A percentile compares a stretch with the other conserved stretches of the same genome.
These are phyloP conservation scores for Suhomyces anneliseae DNA, from an alignment of 1,139 yeast genomes.

Conservation along the genomic window DNA sequence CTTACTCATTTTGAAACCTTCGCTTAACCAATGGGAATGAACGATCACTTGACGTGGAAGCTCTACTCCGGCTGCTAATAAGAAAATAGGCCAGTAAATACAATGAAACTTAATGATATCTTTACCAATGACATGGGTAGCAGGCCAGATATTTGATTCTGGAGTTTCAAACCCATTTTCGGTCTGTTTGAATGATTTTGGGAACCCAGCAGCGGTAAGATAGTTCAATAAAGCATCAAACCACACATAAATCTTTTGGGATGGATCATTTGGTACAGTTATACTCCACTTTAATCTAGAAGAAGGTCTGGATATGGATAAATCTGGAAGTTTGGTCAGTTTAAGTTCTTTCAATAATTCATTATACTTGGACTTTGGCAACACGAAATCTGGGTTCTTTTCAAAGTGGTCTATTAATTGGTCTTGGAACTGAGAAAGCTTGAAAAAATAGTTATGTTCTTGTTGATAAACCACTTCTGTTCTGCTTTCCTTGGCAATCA, in stretches of 20 bases:
- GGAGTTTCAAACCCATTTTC: conserved; percentile 3
- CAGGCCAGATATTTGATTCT: conserved; percentile 47
- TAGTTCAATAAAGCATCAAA: conserved; percentile 92
- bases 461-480: conserved; percentile 72
- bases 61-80: conserved; percentile 75
- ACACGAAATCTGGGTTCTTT: conserved; percentile 55
- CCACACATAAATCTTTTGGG: conserved; percentile 93
- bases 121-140: conserved; percentile 86
- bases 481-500: conserved; percentile 71
- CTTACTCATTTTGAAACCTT: conserved; percentile 91
- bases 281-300: conserved; percentile 87
- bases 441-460: conserved; percentile 87
- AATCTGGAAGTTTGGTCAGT: conserved; percentile 51
- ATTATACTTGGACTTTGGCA: conserved; percentile 59
- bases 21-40: conserved; percentile 93
- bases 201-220: conserved; percentile 71
- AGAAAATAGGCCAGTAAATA: conserved; percentile 91
- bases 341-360: conserved; percentile 62
- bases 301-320: conserved; percentile 83
- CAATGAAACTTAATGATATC: conserved; percentile 89
- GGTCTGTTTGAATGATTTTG: conserved; percentile 24
- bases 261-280: conserved; percentile 74
- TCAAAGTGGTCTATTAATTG: conserved; percentile 51
- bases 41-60: conserved; percentile 77
- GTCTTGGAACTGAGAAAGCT: conserved; percentile 59